These are phyloP conservation scores for Lenzites betulinus DNA, from an alignment of 768 basidiomycete genomes.

Conservation along the genomic window DNA sequence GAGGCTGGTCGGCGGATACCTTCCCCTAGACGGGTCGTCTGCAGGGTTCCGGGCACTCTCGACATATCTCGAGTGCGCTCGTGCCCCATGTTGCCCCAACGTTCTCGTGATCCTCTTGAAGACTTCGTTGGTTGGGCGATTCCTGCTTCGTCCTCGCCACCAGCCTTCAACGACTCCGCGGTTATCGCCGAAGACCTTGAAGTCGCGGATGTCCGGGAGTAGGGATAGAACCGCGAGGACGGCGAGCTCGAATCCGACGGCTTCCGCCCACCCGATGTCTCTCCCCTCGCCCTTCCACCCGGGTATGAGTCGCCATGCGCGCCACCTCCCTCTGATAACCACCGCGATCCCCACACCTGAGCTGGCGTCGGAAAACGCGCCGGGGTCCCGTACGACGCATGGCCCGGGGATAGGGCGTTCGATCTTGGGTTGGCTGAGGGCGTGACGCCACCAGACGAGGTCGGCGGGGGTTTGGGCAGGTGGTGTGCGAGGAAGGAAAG, in stretches of 20 bases:
- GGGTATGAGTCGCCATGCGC: conserved; percentile 25
- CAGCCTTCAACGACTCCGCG: conserved; percentile 41
- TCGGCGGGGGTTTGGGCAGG: conserved; percentile 21
- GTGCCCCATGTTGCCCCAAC: neutral
- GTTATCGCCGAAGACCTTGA: conserved; percentile 32
- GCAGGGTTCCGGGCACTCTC: conserved; percentile 23
- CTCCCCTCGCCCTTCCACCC: conserved; percentile 21
- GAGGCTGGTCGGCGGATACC: neutral
- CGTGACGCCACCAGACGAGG: conserved; percentile 29
- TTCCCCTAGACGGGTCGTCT: conserved; percentile 27
- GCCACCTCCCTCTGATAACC: conserved; percentile 24
- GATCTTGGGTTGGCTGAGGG: neutral
- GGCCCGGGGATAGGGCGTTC: conserved; percentile 32
- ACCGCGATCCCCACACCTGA: conserved; percentile 25
- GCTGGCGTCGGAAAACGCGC: conserved; percentile 42
- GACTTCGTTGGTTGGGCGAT: conserved; percentile 29
- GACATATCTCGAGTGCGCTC: conserved; percentile 17
- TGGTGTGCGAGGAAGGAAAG: conserved; percentile 30
- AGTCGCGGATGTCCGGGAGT: conserved; percentile 29
- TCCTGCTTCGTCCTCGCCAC: conserved; percentile 34
- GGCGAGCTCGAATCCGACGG: conserved; percentile 46
- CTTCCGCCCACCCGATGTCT: conserved; percentile 52
- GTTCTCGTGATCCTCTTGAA: conserved; percentile 32
- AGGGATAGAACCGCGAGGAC: conserved; percentile 18
- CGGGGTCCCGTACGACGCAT: conserved; percentile 26